Conservation (phyloP, 345 rosid species). For the Bruguiera gymnorhiza region DNA sequence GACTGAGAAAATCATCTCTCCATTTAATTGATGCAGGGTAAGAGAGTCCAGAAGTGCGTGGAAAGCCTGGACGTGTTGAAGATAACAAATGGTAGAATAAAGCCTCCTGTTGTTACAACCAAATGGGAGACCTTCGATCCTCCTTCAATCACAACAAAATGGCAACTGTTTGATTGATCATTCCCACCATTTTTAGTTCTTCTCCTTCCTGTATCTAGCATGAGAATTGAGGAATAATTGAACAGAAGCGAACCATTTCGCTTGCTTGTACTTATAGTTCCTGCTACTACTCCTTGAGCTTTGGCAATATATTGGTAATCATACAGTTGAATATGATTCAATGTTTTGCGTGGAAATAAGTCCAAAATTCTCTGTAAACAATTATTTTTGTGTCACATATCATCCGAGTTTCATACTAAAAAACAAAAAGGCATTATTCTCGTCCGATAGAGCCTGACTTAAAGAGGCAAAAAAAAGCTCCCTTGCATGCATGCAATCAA, state of each 20-base stretch:
- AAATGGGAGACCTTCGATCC: constrained; percentile 49
- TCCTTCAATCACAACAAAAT: constrained; percentile 23
- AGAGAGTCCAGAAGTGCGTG: constrained; percentile 47
- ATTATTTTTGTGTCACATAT: no score
- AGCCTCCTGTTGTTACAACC: constrained; percentile 31
- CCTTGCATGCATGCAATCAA: no score
- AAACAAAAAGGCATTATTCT: no score
- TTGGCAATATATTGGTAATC: no score
- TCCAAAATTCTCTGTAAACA: no score
- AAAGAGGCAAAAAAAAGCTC: no score
- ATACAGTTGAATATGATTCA: no score
- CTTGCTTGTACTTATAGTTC: background rate
- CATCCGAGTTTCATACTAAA: no score
- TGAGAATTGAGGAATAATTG: background rate
- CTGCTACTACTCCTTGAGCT: no score
- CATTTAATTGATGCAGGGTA: constrained; percentile 22
- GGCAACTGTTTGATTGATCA: constrained; percentile 47
- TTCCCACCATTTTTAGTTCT: background rate
- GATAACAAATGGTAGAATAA: constrained; percentile 35
- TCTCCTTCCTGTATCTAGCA: background rate
- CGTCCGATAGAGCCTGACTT: no score
- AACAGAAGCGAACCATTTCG: constrained; percentile 1
- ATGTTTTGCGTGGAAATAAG: no score
- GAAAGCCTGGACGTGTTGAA: constrained; percentile 42
- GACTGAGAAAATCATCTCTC: no score